These are phyloP conservation scores for Geotrichum reessii DNA, from an alignment of 1,139 yeast species.

Conservation along the genomic window DNA sequence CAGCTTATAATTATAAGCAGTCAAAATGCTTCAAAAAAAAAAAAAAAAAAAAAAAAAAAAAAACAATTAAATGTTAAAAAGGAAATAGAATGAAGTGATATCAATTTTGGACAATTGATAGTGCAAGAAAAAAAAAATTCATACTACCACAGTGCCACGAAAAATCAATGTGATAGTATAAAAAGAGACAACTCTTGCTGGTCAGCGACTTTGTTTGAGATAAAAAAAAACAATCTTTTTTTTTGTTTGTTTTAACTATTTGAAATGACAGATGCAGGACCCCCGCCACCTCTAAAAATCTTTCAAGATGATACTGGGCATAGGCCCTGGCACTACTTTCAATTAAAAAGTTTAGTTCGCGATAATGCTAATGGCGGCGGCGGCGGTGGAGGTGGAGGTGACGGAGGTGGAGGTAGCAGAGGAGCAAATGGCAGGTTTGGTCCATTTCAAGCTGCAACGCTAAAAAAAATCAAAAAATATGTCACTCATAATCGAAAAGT, in stretches of 20 bases:
- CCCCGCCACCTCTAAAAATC: not conserved
- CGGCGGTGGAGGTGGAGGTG: not conserved
- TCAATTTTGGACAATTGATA: too few relatives aligned
- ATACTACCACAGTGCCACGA: too few relatives aligned
- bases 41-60: too few relatives aligned
- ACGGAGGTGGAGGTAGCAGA: not conserved
- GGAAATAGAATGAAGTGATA: too few relatives aligned
- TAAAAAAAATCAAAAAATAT: not conserved
- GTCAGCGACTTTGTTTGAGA: too few relatives aligned
- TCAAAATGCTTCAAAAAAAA: too few relatives aligned
- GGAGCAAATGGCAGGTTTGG: not conserved
- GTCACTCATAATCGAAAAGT: not conserved
- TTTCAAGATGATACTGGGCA: not conserved
- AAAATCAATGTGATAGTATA: too few relatives aligned
- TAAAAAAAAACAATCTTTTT: too few relatives aligned
- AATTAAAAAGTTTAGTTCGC: not conserved
- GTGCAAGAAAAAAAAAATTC: too few relatives aligned
- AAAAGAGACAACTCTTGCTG: too few relatives aligned
- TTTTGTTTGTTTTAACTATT: too few relatives aligned
- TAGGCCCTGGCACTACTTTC: not conserved
- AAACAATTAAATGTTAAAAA: too few relatives aligned
- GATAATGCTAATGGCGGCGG: not conserved
- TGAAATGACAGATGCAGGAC: not conserved
- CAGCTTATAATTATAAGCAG: not conserved
- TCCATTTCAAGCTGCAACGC: not conserved